Percentiles rank a stretch among this genome's conserved stretches.
Evolutionary conservation across 139 green algal species (phyloP).

Genomic region (Pseudopediastrum boryanum): DNA sequence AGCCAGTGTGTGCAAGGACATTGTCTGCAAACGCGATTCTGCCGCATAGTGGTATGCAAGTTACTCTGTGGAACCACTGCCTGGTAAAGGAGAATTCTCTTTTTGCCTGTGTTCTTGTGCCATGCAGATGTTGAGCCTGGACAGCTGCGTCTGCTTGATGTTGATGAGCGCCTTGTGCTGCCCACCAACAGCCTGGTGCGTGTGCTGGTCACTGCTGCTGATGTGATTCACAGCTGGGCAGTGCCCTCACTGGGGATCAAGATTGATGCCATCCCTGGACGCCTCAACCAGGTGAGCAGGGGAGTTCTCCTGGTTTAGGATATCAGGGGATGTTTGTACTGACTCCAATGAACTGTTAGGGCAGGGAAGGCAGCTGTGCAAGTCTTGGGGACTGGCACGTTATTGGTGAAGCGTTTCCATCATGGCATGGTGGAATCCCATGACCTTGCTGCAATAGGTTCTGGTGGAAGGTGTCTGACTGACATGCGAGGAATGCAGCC

Average conservation of each 20-base stretch:
- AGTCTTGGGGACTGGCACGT: no score
- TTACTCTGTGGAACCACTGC: background rate
- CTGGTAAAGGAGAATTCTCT: background rate
- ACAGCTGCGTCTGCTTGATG: constrained; percentile 65
- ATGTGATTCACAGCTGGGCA: constrained; percentile 65
- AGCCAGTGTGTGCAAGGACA: background rate
- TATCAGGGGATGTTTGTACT: no score
- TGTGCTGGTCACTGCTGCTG: constrained; percentile 56
- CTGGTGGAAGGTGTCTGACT: no score
- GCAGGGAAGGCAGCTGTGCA: no score
- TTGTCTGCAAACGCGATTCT: background rate
- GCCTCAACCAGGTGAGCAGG: constrained; percentile 63
- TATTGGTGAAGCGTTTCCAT: no score
- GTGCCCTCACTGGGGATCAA: constrained; percentile 68
- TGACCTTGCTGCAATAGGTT: no score
- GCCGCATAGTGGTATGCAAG: background rate
- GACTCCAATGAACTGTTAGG: no score
- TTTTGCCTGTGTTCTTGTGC: background rate
- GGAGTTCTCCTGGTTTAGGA: no score
- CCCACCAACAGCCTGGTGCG: constrained; percentile 66
- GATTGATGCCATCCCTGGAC: constrained; percentile 67
- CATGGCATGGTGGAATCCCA: no score
- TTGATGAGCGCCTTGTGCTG: constrained; percentile 70
- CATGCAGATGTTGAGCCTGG: constrained; percentile 55
- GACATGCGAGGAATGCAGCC: no score